Conservation (phyloP, 495 filamentous ascomycete genomes). For the Extremus antarcticus region DNA sequence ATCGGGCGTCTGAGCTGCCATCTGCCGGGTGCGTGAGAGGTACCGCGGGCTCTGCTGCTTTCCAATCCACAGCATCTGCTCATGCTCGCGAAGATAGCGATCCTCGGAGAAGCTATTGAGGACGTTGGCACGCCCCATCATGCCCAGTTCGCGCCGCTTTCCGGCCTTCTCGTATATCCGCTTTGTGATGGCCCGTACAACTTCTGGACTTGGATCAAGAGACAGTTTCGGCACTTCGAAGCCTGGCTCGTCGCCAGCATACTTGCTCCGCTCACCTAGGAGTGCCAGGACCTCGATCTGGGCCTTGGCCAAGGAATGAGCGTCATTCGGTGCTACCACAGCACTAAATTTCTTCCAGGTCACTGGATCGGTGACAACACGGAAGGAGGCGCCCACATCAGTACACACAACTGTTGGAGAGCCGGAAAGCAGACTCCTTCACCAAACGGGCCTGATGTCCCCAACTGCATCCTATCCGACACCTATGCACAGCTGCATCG, state of each 20-base stretch:
- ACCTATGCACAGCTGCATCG: not conserved
- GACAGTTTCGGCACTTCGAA: conserved; percentile 25
- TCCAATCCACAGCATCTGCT: conserved; percentile 35
- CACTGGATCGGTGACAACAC: conserved; percentile 51
- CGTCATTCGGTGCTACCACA: conserved; percentile 54
- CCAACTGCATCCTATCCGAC: not conserved
- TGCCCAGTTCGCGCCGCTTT: conserved; percentile 47
- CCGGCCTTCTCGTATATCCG: conserved; percentile 54
- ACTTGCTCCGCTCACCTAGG: conserved; percentile 48
- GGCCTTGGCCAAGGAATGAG: conserved; percentile 45
- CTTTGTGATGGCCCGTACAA: conserved; percentile 43
- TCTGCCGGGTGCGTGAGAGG: conserved; percentile 1
- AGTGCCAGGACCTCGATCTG: conserved; percentile 52
- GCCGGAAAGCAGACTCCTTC: not conserved
- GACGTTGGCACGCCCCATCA: conserved; percentile 50
- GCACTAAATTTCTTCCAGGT: conserved; percentile 49
- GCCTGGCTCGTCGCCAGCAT: conserved; percentile 38
- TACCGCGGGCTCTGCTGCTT: conserved; percentile 9
- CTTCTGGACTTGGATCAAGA: conserved; percentile 36
- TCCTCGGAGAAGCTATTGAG: conserved; percentile 51
- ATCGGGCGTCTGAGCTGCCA: not conserved
- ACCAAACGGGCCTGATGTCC: not conserved
- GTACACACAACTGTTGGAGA: conserved; percentile 45
- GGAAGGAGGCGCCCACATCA: conserved; percentile 52
- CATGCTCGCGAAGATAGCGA: conserved; percentile 55